These are phyloP conservation scores for Ephemerocybe angulata DNA, from an alignment of 768 basidiomycete genomes.

Conservation along the genomic window DNA sequence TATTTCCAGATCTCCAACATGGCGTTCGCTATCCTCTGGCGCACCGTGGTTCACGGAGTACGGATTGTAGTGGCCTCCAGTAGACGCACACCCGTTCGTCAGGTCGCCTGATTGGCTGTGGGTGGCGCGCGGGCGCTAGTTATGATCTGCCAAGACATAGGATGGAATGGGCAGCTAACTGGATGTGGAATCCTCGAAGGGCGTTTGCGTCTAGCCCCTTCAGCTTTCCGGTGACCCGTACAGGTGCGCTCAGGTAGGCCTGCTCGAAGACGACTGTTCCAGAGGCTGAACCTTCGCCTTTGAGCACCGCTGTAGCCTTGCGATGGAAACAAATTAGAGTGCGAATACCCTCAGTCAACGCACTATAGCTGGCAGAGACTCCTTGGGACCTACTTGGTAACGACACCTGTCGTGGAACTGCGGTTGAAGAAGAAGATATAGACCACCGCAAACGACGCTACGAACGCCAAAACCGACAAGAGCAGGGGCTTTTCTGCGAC, in stretches of 20 bases:
- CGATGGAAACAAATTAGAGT: too few species aligned
- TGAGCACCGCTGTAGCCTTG: constrained; percentile 50
- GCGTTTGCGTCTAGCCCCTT: constrained; percentile 55
- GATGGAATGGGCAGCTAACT: constrained; percentile 43
- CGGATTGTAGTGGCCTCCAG: constrained; percentile 80
- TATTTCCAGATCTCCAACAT: constrained; percentile 78
- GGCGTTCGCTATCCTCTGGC: constrained; percentile 49
- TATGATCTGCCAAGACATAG: background rate
- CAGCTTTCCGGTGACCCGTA: constrained; percentile 61
- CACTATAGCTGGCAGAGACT: too few species aligned
- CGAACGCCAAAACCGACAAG: background rate
- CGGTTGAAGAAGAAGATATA: background rate
- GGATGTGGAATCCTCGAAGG: constrained; percentile 74
- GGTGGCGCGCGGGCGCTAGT: background rate
- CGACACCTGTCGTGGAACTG: background rate
- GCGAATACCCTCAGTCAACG: too few species aligned
- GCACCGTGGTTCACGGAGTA: constrained; percentile 62
- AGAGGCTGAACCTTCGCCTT: constrained; percentile 53
- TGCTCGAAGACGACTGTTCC: constrained; percentile 72
- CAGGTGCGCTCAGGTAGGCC: constrained; percentile 41
- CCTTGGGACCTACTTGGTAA: constrained; percentile 19
- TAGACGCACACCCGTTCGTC: constrained; percentile 59
- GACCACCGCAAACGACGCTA: background rate
- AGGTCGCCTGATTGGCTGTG: constrained; percentile 54
- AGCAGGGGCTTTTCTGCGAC: background rate